Base-by-base conservation (phyloP, 495 filamentous ascomycete species). In the Penicilliopsis zonata region DNA sequence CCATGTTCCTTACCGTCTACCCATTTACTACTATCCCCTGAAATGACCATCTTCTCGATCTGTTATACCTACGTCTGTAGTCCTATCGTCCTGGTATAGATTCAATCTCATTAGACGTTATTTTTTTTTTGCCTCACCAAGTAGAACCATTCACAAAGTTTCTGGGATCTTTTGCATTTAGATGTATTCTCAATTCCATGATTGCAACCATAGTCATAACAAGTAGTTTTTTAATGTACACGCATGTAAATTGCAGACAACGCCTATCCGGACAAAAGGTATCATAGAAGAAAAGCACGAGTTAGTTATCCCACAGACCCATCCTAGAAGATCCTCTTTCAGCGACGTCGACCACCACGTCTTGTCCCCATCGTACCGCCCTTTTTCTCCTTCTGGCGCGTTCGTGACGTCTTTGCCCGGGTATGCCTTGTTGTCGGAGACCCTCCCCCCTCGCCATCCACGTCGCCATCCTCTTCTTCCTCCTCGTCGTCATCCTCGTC, bases 21-120 rank as follows among this genome's bases (percentile, higher is more conserved):
- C 41, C 49, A 28, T 49, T 52, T 37, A 31, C 37, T 47, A 40
- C 55, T 55, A 55, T 51, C 53, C 43, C 47, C 49, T 56, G 54
- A 63, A 58, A 51, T 59, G 49, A 59, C 52, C 47, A 52, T 44
- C 53, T 59, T 49, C 48, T 49, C 58, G 52, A 57, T 57, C 51
- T 53, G 57, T 46, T 54, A 55, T 59, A 52, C 44, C 46, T 54
- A 42, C 34, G 42, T 42, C 34, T 55, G 44, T 49, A 46, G 43
- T 42, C 48, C 52, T 24, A n/a, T 24, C 21, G n/a, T n/a, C 21
- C 17, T 31, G 18, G 22, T 35, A 36, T 27, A 28, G 14, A 20
- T 30, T 30, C 22, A 40, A 29, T 34, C 17, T 18, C 22, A 20
- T 13, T 20, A 36, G 17, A 30, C 14, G n/a, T 4, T 16, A 5